Conservation (phyloP, 2,329 filamentous ascomycete species). For the Colletotrichum lini region DNA sequence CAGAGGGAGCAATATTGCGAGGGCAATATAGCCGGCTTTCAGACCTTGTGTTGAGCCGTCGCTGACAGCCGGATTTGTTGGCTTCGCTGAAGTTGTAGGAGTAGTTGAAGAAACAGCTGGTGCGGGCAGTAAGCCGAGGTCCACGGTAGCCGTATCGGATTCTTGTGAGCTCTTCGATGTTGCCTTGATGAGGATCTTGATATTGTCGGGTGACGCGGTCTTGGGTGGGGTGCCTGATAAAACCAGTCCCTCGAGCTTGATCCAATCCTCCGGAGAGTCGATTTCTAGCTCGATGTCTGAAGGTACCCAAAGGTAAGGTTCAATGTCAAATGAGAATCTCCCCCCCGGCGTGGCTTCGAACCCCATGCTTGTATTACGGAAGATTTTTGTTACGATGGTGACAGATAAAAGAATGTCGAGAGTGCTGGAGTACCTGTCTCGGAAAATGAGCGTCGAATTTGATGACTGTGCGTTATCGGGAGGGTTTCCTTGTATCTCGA, state of each 20-base stretch:
- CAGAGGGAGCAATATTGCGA: conserved; percentile 39
- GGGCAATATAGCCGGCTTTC: conserved; percentile 37
- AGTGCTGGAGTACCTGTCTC: conserved; percentile 71
- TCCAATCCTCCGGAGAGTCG: conserved; percentile 58
- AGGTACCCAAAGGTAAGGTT: conserved; percentile 58
- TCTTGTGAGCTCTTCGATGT: conserved; percentile 51
- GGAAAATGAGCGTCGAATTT: conserved; percentile 74
- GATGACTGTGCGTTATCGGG: conserved; percentile 70
- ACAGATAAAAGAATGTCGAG: conserved; percentile 68
- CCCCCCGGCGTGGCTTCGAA: conserved; percentile 59
- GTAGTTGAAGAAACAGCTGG: conserved; percentile 45
- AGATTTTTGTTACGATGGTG: conserved; percentile 55
- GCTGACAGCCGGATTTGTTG: conserved; percentile 45
- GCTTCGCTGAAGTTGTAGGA: conserved; percentile 45
- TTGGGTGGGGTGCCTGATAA: conserved; percentile 59
- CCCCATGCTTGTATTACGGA: conserved; percentile 56
- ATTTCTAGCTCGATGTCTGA: conserved; percentile 55
- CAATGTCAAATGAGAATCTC: conserved; percentile 59
- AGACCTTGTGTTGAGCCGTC: conserved; percentile 19
- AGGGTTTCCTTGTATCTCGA: conserved; percentile 76
- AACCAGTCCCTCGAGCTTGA: conserved; percentile 56
- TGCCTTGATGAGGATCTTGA: conserved; percentile 49
- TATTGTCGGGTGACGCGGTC: conserved; percentile 46
- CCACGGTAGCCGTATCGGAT: conserved; percentile 56
- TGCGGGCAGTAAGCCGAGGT: conserved; percentile 53